Evolutionary conservation across 1,284 basidiomycete genomes (phyloP).

Genomic region (Hypsizygus ulmarius): DNA sequence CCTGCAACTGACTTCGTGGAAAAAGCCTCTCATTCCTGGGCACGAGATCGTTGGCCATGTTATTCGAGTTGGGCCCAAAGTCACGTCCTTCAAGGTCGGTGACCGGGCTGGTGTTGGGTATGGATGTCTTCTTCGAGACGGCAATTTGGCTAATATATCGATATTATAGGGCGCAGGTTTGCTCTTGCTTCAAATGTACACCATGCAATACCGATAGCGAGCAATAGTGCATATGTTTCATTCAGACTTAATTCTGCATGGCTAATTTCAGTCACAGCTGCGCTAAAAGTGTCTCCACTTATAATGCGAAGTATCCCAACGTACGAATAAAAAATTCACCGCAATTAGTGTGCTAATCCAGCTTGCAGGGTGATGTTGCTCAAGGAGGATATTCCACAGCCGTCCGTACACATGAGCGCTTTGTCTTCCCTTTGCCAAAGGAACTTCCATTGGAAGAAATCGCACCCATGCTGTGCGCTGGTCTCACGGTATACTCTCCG

Average conservation of each 20-base stretch:
- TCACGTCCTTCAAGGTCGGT: slow-evolving; percentile 57
- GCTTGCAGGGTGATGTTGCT: slow-evolving; percentile 7
- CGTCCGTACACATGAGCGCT: slow-evolving; percentile 65
- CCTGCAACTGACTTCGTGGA: not conserved
- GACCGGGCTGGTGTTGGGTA: slow-evolving; percentile 63
- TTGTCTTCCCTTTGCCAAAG: slow-evolving; percentile 70
- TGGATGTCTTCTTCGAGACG: not conserved
- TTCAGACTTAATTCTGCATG: not conserved
- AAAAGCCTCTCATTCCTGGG: slow-evolving; percentile 41
- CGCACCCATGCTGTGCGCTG: slow-evolving; percentile 59
- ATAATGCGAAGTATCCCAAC: slow-evolving; percentile 49
- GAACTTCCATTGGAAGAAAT: slow-evolving; percentile 44
- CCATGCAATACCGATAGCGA: slow-evolving; percentile 55
- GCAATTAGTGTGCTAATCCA: not conserved
- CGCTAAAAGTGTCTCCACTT: slow-evolving; percentile 24
- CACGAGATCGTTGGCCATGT: slow-evolving; percentile 68
- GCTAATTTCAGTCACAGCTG: slow-evolving; percentile 19
- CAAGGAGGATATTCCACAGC: slow-evolving; percentile 66
- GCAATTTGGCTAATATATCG: not conserved
- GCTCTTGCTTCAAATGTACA: slow-evolving; percentile 49
- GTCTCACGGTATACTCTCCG: slow-evolving; percentile 67
- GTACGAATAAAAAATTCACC: slow-evolving; percentile 7
- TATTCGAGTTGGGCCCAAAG: slow-evolving; percentile 50
- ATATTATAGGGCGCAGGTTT: slow-evolving; percentile 45
- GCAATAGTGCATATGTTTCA: slow-evolving; percentile 42